These are phyloP conservation scores for Linum usitatissimum DNA, from an alignment of 345 rosid species.

Conservation along the genomic window DNA sequence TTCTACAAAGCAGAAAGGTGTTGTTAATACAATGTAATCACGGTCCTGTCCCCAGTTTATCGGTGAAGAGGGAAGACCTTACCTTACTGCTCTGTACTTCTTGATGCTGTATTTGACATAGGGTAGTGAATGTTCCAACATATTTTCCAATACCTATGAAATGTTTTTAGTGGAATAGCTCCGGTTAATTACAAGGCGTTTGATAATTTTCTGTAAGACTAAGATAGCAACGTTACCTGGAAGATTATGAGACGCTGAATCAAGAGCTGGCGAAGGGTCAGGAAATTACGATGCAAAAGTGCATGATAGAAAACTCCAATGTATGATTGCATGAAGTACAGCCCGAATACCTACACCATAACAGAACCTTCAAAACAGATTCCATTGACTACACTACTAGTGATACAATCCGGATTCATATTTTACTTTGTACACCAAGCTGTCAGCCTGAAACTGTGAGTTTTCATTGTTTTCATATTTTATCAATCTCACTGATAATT, in stretches of 20 bases:
- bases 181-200: conserved; percentile 4
- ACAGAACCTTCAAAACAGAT: neutral
- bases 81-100: conserved; percentile 66
- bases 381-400: conserved; percentile 9
- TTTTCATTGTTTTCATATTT: conserved; percentile 62
- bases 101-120: conserved; percentile 71
- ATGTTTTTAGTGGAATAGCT: conserved; percentile 12
- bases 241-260: conserved; percentile 71
- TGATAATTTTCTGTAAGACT: neutral
- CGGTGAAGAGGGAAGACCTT: conserved; percentile 8
- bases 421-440: conserved; percentile 78
- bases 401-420: conserved; percentile 13
- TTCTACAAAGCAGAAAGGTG: conserved; percentile 29
- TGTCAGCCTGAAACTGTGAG: conserved; percentile 66
- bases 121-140: conserved; percentile 67
- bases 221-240: conserved; percentile 27
- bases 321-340: conserved; percentile 91
- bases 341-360: conserved; percentile 68
- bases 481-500: conserved; percentile 66
- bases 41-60: neutral
- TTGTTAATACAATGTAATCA: neutral
- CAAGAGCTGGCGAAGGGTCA: conserved; percentile 71
- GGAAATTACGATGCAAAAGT: conserved; percentile 68
- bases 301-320: conserved; percentile 96
- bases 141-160: conserved; percentile 62